Evolutionary conservation across 2,329 filamentous ascomycete species (phyloP).

Genomic region (Aureobasidium sp.): DNA sequence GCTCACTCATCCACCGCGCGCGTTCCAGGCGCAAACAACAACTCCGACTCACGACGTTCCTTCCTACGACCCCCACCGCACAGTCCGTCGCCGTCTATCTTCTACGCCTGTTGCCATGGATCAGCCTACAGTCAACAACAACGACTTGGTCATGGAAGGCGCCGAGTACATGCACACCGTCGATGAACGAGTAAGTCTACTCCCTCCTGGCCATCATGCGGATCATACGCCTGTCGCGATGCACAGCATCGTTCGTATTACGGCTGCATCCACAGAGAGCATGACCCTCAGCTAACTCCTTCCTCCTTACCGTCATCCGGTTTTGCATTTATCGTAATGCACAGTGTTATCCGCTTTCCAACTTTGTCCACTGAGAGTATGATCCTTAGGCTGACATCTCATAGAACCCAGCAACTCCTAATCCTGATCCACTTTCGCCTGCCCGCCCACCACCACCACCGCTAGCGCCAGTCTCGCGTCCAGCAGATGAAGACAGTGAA

Average conservation of each 20-base stretch:
- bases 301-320: not conserved
- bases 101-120: not conserved
- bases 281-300: not conserved
- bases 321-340: not conserved
- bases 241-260: not conserved
- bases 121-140: not conserved
- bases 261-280: no score
- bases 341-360: not conserved
- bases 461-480: not conserved
- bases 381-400: not conserved
- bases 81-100: not conserved
- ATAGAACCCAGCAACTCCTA: not conserved
- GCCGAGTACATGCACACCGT: slow-evolving; percentile 1
- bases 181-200: not conserved
- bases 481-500: slow-evolving; percentile 21
- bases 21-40: slow-evolving; percentile 2
- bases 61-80: not conserved
- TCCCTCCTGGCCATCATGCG: not conserved
- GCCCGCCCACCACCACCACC: slow-evolving; percentile 14
- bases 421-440: not conserved
- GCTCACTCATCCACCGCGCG: not conserved
- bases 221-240: not conserved
- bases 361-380: not conserved
- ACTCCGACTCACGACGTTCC: not conserved
- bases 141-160: slow-evolving; percentile 13